Conservation (phyloP, 805 yeast genomes). For the Kodamaea kaohsiungensis region DNA sequence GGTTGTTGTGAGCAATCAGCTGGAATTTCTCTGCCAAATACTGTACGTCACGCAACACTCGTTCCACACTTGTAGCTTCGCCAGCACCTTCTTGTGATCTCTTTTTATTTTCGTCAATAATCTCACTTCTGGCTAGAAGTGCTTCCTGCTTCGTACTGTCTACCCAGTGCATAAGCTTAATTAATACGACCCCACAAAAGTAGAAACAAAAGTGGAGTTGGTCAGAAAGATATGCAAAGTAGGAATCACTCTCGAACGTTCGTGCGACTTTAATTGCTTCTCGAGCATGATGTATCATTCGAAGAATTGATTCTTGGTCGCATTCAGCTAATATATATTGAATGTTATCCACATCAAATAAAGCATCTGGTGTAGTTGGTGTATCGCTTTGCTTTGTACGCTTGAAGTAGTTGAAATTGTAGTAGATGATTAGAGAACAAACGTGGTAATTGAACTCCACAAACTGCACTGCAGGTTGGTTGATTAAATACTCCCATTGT, state of each 20-base stretch:
- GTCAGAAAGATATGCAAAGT: slow-evolving; percentile 71
- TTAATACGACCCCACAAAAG: slow-evolving; percentile 40
- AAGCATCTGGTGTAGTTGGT: neutral
- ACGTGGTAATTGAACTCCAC: slow-evolving; percentile 71
- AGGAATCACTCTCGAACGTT: slow-evolving; percentile 48
- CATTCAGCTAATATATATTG: slow-evolving; percentile 23
- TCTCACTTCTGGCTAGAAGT: neutral
- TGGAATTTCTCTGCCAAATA: slow-evolving; percentile 29
- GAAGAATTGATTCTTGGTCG: slow-evolving; percentile 27
- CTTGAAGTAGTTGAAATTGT: slow-evolving; percentile 35
- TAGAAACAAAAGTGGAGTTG: slow-evolving; percentile 59
- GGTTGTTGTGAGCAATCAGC: slow-evolving; percentile 27
- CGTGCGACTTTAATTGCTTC: slow-evolving; percentile 44
- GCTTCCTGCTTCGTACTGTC: slow-evolving; percentile 11
- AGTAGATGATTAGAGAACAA: slow-evolving; percentile 52
- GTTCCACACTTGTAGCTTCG: neutral
- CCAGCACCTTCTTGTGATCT: no score
- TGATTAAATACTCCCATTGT: slow-evolving; percentile 68
- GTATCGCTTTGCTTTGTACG: neutral
- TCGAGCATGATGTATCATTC: slow-evolving; percentile 43
- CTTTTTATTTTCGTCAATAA: neutral
- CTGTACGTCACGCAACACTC: neutral
- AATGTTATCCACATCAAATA: slow-evolving; percentile 23
- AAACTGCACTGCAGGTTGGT: slow-evolving; percentile 72
- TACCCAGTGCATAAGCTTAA: slow-evolving; percentile 23